A percentile compares a stretch with the other conserved stretches of the same genome.
These are phyloP conservation scores for Laburnicola sp. DNA, from an alignment of 2,329 filamentous ascomycete species.

Conservation along the genomic window DNA sequence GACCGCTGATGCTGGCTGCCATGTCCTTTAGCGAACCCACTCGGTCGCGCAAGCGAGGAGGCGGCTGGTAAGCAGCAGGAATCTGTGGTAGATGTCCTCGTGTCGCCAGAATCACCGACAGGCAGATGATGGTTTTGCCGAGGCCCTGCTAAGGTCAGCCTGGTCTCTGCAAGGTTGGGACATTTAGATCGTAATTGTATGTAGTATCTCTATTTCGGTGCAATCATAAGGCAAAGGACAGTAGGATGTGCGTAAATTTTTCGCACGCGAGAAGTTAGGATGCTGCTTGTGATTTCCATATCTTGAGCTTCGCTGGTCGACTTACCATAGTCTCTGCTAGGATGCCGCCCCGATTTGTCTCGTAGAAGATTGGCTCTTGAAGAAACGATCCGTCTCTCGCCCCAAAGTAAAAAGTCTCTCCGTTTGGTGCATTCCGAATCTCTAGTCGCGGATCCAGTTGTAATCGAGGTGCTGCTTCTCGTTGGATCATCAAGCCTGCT, in stretches of 20 bases:
- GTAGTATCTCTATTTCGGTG: too few relatives aligned
- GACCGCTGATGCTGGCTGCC: slow-evolving; percentile 70
- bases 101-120: slow-evolving; percentile 72
- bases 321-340: slow-evolving; percentile 75
- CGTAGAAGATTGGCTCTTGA: slow-evolving; percentile 70
- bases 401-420: slow-evolving; percentile 70
- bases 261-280: too few relatives aligned
- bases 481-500: slow-evolving; percentile 80
- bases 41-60: slow-evolving; percentile 48
- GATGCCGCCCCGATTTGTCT: slow-evolving; percentile 74
- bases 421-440: slow-evolving; percentile 61
- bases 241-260: too few relatives aligned
- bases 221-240: too few relatives aligned
- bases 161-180: background rate
- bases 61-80: slow-evolving; percentile 62
- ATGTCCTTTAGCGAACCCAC: slow-evolving; percentile 73
- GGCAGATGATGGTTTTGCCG: slow-evolving; percentile 87
- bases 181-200: too few relatives aligned
- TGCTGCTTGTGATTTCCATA: too few relatives aligned
- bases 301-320: too few relatives aligned
- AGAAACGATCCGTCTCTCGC: slow-evolving; percentile 64
- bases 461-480: slow-evolving; percentile 67
- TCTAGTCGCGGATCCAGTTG: slow-evolving; percentile 75
- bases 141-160: slow-evolving; percentile 41
- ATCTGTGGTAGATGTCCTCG: slow-evolving; percentile 67